Evolutionary conservation across 345 rosid species (phyloP).

Genomic region (Dovyalis caffra): DNA sequence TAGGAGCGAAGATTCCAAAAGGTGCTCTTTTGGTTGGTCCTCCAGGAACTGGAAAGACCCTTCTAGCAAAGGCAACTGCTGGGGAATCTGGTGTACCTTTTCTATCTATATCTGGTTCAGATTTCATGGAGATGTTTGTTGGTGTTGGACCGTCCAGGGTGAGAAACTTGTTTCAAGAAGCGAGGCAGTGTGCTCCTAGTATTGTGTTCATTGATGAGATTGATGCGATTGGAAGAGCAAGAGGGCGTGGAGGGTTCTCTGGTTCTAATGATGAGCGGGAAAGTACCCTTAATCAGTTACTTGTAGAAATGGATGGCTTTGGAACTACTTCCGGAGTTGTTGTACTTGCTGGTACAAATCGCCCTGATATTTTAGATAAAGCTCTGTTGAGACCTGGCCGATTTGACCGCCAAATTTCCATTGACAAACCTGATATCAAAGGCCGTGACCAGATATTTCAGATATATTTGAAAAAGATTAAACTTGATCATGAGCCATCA

Average conservation of each 20-base stretch:
- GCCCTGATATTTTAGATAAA: slow-evolving; percentile 71
- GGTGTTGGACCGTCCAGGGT: slow-evolving; percentile 49
- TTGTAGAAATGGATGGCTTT: slow-evolving; percentile 48
- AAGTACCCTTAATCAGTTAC: slow-evolving; percentile 39
- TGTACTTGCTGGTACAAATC: slow-evolving; percentile 91
- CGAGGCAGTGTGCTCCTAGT: slow-evolving; percentile 43
- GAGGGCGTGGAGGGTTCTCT: slow-evolving; percentile 40
- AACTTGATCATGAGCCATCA: slow-evolving; percentile 73
- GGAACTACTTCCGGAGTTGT: slow-evolving; percentile 47
- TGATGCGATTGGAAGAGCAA: slow-evolving; percentile 90
- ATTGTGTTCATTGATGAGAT: slow-evolving; percentile 46
- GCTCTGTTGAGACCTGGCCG: slow-evolving; percentile 44
- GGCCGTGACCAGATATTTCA: slow-evolving; percentile 33
- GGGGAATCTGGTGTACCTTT: slow-evolving; percentile 47
- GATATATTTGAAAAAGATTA: slow-evolving; percentile 66
- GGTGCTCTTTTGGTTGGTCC: slow-evolving; percentile 47
- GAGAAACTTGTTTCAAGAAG: slow-evolving; percentile 41
- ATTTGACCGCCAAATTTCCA: slow-evolving; percentile 37
- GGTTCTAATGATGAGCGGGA: slow-evolving; percentile 57
- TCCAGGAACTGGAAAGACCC: slow-evolving; percentile 49
- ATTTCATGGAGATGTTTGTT: slow-evolving; percentile 48
- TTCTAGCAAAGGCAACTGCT: slow-evolving; percentile 44
- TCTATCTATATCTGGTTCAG: slow-evolving; percentile 35
- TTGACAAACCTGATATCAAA: slow-evolving; percentile 34
- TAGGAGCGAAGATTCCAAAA: slow-evolving; percentile 48